Evolutionary conservation across 495 filamentous ascomycete species (phyloP).

Genomic region (Letharia columbiana): DNA sequence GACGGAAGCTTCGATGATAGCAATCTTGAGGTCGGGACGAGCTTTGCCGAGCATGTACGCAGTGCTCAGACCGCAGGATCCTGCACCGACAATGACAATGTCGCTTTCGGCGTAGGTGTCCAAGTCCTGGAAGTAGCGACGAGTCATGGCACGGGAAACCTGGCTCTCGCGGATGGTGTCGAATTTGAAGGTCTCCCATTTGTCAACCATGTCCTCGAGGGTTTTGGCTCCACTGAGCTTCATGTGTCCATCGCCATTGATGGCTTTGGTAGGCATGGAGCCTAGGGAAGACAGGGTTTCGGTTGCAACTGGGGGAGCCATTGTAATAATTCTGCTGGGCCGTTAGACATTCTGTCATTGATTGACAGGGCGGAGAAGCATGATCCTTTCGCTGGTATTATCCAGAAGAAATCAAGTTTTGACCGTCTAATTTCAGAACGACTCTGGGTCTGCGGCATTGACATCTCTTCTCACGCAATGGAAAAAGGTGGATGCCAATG

Average conservation of each 20-base stretch:
- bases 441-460: constrained; percentile 22
- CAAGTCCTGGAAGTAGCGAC: constrained; percentile 82
- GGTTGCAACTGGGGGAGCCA: constrained; percentile 67
- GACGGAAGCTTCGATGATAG: constrained; percentile 80
- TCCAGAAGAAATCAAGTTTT: constrained; percentile 87
- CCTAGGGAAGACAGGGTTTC: constrained; percentile 32
- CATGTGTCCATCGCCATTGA: constrained; percentile 31
- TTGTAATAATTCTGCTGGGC: constrained; percentile 36
- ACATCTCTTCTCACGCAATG: constrained; percentile 20
- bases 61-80: constrained; percentile 74
- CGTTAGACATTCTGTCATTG: constrained; percentile 35
- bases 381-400: constrained; percentile 99
- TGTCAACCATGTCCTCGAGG: constrained; percentile 52
- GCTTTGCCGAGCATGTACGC: constrained; percentile 77
- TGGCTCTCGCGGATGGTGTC: constrained; percentile 80
- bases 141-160: constrained; percentile 85
- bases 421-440: constrained; percentile 93
- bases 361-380: constrained; percentile 48
- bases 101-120: constrained; percentile 85
- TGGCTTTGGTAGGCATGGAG: constrained; percentile 24
- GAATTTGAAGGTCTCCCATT: constrained; percentile 75
- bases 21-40: constrained; percentile 83
- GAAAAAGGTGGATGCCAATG: constrained; percentile 27
- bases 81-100: constrained; percentile 84
- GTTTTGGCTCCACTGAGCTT: constrained; percentile 44